phyloP scores from a whole-genome alignment of 257 asterid genomes.

The Echites panduratus region DNA sequence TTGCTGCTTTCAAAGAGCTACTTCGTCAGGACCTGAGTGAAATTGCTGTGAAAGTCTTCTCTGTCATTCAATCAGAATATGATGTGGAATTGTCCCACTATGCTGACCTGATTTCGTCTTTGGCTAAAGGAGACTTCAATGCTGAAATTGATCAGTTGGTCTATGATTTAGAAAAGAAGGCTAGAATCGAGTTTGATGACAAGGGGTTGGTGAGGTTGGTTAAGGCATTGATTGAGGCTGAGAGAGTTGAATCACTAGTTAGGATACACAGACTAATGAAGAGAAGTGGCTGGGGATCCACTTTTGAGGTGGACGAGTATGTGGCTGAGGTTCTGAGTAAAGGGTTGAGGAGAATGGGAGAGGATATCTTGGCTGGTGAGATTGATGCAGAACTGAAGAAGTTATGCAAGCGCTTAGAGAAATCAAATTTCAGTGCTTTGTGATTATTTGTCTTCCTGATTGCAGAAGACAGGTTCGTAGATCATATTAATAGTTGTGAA shows the following conservation, averaged over 20 bases:
- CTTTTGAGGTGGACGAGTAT: conserved; percentile 51
- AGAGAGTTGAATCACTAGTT: conserved; percentile 57
- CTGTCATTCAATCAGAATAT: conserved; percentile 56
- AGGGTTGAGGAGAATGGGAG: conserved; percentile 74
- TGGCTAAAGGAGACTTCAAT: conserved; percentile 46
- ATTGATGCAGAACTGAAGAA: conserved; percentile 53
- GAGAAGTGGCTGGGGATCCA: conserved; percentile 47
- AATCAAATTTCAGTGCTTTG: not conserved
- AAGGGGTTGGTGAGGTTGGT: conserved; percentile 63
- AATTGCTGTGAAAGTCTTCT: conserved; percentile 59
- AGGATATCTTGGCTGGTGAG: conserved; percentile 57
- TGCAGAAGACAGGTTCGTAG: not conserved
- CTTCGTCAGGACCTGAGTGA: conserved; percentile 74
- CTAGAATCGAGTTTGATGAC: conserved; percentile 36
- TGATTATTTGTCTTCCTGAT: not conserved
- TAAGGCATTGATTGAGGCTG: conserved; percentile 63
- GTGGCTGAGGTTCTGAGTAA: conserved; percentile 64
- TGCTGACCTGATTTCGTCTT: conserved; percentile 50
- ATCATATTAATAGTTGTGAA: not conserved
- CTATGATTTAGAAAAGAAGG: conserved; percentile 43
- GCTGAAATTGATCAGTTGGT: conserved; percentile 55
- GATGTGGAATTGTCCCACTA: conserved; percentile 53
- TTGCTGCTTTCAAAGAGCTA: conserved; percentile 74
- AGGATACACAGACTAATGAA: conserved; percentile 71
- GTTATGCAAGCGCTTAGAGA: not conserved